Evolutionary conservation across 495 filamentous ascomycete species (phyloP).

Genomic region (Tuber melanosporum): DNA sequence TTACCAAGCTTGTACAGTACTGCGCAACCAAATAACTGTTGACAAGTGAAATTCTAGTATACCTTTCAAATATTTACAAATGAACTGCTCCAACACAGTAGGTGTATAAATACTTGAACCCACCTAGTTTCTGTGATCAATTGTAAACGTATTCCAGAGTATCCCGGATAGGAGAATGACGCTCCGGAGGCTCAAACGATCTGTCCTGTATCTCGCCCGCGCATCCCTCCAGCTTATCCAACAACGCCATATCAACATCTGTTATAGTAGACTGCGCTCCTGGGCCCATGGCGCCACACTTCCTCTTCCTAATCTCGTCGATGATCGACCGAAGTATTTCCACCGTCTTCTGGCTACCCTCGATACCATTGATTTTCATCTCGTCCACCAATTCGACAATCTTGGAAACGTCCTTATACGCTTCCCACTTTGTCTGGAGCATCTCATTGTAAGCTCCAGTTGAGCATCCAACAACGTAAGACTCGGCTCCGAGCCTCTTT

Average conservation of each 20-base stretch:
- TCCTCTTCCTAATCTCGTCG: conserved; percentile 20
- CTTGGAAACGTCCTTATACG: conserved; percentile 50
- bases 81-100: not conserved
- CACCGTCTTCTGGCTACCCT: conserved; percentile 49
- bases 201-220: not conserved
- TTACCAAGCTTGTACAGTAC: not conserved
- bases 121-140: not conserved
- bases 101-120: not conserved
- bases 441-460: conserved; percentile 58
- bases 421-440: conserved; percentile 52
- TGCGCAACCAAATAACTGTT: not conserved
- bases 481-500: conserved; percentile 52
- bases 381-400: conserved; percentile 54
- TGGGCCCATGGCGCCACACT: not conserved
- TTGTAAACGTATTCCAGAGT: not conserved
- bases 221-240: conserved; percentile 5
- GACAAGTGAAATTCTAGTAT: not conserved
- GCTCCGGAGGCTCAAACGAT: not conserved
- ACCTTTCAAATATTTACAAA: not conserved
- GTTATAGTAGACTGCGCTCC: conserved; percentile 15
- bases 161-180: not conserved
- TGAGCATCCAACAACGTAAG: conserved; percentile 55
- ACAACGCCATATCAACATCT: conserved; percentile 11
- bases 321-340: conserved; percentile 43
- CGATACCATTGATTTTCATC: conserved; percentile 57